These are phyloP conservation scores for Arachnomyces sp. DNA, from an alignment of 2,329 filamentous ascomycete genomes.

Conservation along the genomic window DNA sequence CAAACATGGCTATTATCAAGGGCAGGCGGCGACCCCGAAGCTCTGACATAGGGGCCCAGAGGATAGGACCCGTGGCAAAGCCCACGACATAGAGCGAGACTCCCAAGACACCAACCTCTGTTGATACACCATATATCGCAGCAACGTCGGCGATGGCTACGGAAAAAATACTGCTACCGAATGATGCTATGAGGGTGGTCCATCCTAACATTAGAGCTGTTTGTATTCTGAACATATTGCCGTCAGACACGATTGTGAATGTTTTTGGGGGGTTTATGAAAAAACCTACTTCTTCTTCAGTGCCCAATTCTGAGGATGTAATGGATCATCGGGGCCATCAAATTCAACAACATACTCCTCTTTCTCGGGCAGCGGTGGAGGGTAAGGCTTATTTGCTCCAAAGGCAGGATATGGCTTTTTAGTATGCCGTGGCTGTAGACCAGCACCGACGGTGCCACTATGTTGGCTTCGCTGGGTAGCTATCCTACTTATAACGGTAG, in stretches of 20 bases:
- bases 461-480: slow-evolving; percentile 36
- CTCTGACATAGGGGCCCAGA: slow-evolving; percentile 50
- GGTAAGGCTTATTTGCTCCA: slow-evolving; percentile 51
- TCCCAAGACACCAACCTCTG: slow-evolving; percentile 33
- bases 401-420: slow-evolving; percentile 33
- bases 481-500: slow-evolving; percentile 33
- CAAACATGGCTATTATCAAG: slow-evolving; percentile 43
- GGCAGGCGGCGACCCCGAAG: slow-evolving; percentile 43
- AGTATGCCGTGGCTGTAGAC: slow-evolving; percentile 19
- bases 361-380: slow-evolving; percentile 46
- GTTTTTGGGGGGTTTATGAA: not conserved
- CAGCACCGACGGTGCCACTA: slow-evolving; percentile 34
- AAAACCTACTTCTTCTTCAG: slow-evolving; percentile 62
- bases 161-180: slow-evolving; percentile 62
- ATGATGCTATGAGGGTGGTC: slow-evolving; percentile 48
- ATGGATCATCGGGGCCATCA: slow-evolving; percentile 71
- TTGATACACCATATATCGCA: slow-evolving; percentile 49
- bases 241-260: too few species aligned
- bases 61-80: slow-evolving; percentile 41
- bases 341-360: slow-evolving; percentile 64
- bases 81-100: slow-evolving; percentile 39
- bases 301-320: slow-evolving; percentile 85
- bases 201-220: slow-evolving; percentile 30
- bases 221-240: slow-evolving; percentile 2
- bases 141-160: slow-evolving; percentile 55